Base-by-base conservation (phyloP, 768 basidiomycete genomes). In the Suillus ampliporus region DNA sequence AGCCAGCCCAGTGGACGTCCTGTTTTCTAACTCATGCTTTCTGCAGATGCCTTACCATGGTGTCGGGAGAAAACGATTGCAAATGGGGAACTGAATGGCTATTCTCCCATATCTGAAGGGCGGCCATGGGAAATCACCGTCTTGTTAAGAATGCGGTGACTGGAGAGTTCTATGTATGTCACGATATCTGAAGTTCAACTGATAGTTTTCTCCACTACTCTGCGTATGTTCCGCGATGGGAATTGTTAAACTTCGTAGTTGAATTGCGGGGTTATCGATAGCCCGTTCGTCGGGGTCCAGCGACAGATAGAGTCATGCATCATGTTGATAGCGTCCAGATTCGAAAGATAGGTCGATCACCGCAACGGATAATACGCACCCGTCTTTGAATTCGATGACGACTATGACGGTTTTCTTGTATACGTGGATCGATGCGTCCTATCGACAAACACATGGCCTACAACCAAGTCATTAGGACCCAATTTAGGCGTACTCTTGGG, bases 81-180 rank as follows among this genome's bases (percentile, higher is more conserved):
- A 56, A 56, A 56, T 56, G 38, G 38, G n/a, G 43, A 44, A 21
- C 43, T 44, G 43, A 31, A 51, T 28, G 50, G 31, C 31, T 51
- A 34, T 51, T 51, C 50, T 51, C 50, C 50, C 50, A 28, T 51
- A 51, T 51, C 28, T 51, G 19, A 51, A 51, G 19, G 19, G n/a
- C 11, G 21, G 23, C 23, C 53, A 54, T 37, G 53, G 53, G 53
- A 38, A 54, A 54, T 54, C 53, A 54, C 54, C 19, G 54, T 56
- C 54, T 56, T 26, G 37, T 38, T 56, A 40, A 26, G 38, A 56
- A 21, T 56, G 19, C 17, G n/a, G 5, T 19, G 3, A 43, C 37
- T 11, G 4, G 13, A 11, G 9, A 17, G 19, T 6, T 10, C 41
- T 19, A 7, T 38, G 21, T 54, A 37, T 38, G 21, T n/a, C 35